Percentiles rank a stretch among this genome's conserved stretches.
Conservation (phyloP, 306 rosid genomes). For the Cucumis sativus region Cucumber_9930_V3 NC_026659.2:24613001-24613500, state of each 20-base stretch:
- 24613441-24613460: background rate
- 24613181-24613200: constrained; percentile 86
- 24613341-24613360: background rate
- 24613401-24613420: background rate
- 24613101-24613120: background rate
- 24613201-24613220: constrained; percentile 64
- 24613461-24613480: background rate
- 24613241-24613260: constrained; percentile 7
- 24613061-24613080: background rate
- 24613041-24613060: background rate
- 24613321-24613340: background rate
- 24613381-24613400: background rate
- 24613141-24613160: constrained; percentile 53
- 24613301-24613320: background rate
- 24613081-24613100: background rate
- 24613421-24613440: background rate
- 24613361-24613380: background rate
- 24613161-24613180: constrained; percentile 48
- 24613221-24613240: constrained; percentile 79
- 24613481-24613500: background rate
- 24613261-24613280: background rate
- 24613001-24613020: background rate
- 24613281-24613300: background rate
- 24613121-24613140: constrained; percentile 66
- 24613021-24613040: background rate